phyloP scores from a whole-genome alignment of 2,329 filamentous ascomycete species.

The Alternaria sp. region DNA sequence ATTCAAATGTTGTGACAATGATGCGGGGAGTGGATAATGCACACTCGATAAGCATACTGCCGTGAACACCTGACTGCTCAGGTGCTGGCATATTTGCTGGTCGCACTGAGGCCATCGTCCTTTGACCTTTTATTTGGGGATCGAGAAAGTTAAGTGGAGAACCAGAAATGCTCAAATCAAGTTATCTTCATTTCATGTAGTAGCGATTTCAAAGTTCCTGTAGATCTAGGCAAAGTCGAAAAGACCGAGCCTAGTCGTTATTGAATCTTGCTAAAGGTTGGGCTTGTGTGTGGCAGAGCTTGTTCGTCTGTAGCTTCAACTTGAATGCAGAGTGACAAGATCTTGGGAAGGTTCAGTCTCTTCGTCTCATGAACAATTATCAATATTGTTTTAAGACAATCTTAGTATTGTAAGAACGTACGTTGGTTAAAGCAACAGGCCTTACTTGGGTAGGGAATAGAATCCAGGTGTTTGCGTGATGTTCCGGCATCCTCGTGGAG shows the following conservation, averaged over 20 bases:
- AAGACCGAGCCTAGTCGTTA: background rate
- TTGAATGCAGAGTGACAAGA: background rate
- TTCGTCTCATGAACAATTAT: background rate
- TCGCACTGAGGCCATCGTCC: background rate
- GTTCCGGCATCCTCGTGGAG: background rate
- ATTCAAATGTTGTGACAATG: background rate
- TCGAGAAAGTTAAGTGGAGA: background rate
- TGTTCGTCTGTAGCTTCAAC: background rate
- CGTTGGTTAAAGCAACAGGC: rapidly evolving
- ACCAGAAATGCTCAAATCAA: background rate
- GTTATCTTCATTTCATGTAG: no score
- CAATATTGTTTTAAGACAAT: no score
- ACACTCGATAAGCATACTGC: background rate
- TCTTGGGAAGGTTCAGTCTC: background rate
- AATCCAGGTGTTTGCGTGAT: background rate
- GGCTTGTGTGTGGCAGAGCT: background rate
- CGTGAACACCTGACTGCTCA: background rate
- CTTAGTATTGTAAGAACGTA: background rate
- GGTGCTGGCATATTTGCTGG: background rate
- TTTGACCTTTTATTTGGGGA: rapidly evolving
- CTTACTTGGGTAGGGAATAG: no score
- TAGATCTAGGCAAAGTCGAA: rapidly evolving
- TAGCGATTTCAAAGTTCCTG: background rate
- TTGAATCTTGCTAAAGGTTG: background rate
- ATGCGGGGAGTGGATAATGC: background rate